phyloP scores from a whole-genome alignment of 208 protist species.

The Trypanosoma scelopori region DNA sequence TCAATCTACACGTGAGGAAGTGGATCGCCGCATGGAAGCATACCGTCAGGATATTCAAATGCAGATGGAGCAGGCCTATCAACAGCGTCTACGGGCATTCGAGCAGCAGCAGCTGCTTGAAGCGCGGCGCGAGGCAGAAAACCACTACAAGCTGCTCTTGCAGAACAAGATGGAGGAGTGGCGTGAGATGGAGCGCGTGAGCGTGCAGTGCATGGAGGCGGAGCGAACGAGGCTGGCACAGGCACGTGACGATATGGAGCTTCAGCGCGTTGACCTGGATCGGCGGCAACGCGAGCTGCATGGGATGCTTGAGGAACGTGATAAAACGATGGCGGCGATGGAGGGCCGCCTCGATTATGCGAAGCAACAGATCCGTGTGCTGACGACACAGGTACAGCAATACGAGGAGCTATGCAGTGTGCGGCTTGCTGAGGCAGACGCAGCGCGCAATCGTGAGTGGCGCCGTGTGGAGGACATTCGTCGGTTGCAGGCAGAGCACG shows the following conservation, averaged over 20 bases:
- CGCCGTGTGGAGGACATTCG: constrained; percentile 69
- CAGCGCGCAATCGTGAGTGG: constrained; percentile 59
- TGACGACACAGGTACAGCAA: constrained; percentile 53
- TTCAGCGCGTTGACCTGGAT: constrained; percentile 60
- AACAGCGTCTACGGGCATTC: constrained; percentile 69
- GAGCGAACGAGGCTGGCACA: constrained; percentile 61
- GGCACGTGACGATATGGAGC: constrained; percentile 62
- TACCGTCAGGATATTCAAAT: constrained; percentile 72
- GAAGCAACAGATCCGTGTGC: constrained; percentile 45
- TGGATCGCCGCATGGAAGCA: constrained; percentile 73
- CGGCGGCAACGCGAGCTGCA: constrained; percentile 49
- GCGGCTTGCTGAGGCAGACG: constrained; percentile 72
- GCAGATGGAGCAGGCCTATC: constrained; percentile 72
- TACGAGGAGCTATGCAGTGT: constrained; percentile 78
- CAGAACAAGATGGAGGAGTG: constrained; percentile 71
- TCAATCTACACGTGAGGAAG: constrained; percentile 59
- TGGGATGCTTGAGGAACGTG: constrained; percentile 41
- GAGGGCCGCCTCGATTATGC: constrained; percentile 34
- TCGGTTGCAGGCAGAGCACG: constrained; percentile 70
- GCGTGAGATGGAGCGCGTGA: constrained; percentile 52
- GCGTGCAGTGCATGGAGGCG: constrained; percentile 54
- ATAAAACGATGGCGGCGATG: constrained; percentile 30
- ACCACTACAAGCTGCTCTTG: constrained; percentile 47
- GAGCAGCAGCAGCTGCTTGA: constrained; percentile 58
- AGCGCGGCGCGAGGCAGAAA: constrained; percentile 48